phyloP scores from a whole-genome alignment of 2,329 filamentous ascomycete genomes.

The Shiraia sp. region DNA sequence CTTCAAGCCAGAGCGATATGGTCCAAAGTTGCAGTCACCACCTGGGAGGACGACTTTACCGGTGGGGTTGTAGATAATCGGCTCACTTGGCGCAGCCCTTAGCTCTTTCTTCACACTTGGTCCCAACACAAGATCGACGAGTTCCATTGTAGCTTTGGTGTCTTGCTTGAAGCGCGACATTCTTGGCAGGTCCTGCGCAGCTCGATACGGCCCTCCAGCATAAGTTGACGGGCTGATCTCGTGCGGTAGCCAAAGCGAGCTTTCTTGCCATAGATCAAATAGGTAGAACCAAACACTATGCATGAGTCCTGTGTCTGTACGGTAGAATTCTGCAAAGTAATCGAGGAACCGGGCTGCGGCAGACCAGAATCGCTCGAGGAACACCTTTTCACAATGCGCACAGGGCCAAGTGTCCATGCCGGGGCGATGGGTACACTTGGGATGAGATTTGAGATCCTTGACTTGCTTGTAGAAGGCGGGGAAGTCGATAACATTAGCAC shows the following conservation, averaged over 20 bases:
- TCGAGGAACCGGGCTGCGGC: conserved; percentile 26
- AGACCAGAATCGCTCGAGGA: conserved; percentile 18
- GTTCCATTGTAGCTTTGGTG: background rate
- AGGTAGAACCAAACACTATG: conserved; percentile 33
- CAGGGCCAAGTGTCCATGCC: conserved; percentile 10
- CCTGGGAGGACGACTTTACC: background rate
- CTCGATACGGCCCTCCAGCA: background rate
- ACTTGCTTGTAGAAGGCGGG: background rate
- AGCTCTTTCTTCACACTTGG: background rate
- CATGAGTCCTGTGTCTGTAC: conserved; percentile 23
- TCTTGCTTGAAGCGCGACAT: conserved; percentile 3
- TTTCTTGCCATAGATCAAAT: conserved; percentile 27
- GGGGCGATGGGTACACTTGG: conserved; percentile 5
- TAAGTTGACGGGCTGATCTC: conserved; percentile 6
- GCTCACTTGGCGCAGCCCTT: background rate
- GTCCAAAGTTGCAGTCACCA: conserved; percentile 12
- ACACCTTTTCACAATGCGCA: conserved; percentile 4
- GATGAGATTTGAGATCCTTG: conserved; percentile 4
- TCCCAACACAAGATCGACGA: conserved; percentile 10
- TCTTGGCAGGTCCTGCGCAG: background rate
- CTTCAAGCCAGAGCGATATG: conserved; percentile 26
- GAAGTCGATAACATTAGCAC: no score
- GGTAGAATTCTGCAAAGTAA: conserved; percentile 36
- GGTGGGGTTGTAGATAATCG: conserved; percentile 12
- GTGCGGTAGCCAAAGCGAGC: background rate